These are phyloP conservation scores for Colletotrichum karsti DNA, from an alignment of 2,329 filamentous ascomycete genomes.

Conservation along the genomic window DNA sequence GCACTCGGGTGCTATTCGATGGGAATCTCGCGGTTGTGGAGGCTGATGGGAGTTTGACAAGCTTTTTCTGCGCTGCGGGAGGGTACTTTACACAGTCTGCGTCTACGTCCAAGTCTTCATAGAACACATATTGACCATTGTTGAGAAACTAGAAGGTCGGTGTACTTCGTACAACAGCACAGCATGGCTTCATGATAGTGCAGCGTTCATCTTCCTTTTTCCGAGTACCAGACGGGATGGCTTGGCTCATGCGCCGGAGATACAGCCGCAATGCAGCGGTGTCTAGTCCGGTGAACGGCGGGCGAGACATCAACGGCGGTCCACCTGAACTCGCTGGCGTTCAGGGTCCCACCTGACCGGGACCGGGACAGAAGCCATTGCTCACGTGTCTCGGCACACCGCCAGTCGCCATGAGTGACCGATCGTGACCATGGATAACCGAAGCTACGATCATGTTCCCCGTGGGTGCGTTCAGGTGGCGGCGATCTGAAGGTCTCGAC, in stretches of 20 bases:
- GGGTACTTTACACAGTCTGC: slow-evolving; percentile 21
- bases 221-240: neutral
- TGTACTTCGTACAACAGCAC: neutral
- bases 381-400: slow-evolving; percentile 28
- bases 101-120: slow-evolving; percentile 17
- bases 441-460: neutral
- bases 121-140: slow-evolving; percentile 28
- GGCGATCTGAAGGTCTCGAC: neutral
- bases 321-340: slow-evolving; percentile 2
- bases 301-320: neutral
- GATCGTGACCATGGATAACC: neutral
- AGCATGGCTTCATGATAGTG: neutral
- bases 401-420: slow-evolving; percentile 22
- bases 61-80: slow-evolving; percentile 25
- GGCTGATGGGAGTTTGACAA: slow-evolving; percentile 28
- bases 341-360: slow-evolving; percentile 14
- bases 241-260: slow-evolving; percentile 16
- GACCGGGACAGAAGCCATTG: slow-evolving; percentile 13
- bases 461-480: neutral
- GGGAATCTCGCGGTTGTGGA: slow-evolving; percentile 23
- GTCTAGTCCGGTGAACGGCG: slow-evolving; percentile 5
- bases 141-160: slow-evolving; percentile 10
- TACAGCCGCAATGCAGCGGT: neutral
- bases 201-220: neutral
- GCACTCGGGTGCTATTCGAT: slow-evolving; percentile 21